Percentiles rank a stretch among this genome's conserved stretches.
Evolutionary conservation across 2,329 filamentous ascomycete species (phyloP).

Genomic region (Fusarium abutilonis): DNA sequence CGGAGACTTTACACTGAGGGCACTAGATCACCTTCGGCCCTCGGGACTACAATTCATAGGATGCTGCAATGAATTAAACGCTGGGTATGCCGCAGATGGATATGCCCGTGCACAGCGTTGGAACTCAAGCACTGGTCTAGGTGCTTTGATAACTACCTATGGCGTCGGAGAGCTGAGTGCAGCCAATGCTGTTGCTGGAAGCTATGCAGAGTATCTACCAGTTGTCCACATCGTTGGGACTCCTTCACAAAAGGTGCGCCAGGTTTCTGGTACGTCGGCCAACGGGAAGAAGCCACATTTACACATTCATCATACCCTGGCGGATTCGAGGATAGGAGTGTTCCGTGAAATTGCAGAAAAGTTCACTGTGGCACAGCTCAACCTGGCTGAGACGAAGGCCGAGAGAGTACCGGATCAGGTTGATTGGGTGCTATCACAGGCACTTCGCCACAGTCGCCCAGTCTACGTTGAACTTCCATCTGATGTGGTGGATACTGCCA

Average conservation of each 20-base stretch:
- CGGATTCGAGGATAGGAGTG: background rate
- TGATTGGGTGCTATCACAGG: background rate
- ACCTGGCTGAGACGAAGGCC: background rate
- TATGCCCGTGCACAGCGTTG: conserved; percentile 16
- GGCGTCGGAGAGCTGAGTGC: conserved; percentile 22
- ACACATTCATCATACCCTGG: conserved; percentile 17
- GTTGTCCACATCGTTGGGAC: conserved; percentile 23
- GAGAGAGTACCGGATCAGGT: background rate
- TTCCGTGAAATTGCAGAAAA: conserved; percentile 17
- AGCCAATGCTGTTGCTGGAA: conserved; percentile 19
- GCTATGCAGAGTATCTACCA: conserved; percentile 14
- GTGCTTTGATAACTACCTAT: conserved; percentile 10
- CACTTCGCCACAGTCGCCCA: background rate
- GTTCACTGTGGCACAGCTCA: conserved; percentile 13
- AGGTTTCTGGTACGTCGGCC: rapidly evolving
- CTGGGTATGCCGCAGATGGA: conserved; percentile 24
- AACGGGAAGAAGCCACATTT: background rate
- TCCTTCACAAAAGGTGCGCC: background rate
- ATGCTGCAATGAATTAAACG: conserved; percentile 25
- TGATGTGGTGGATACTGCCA: background rate
- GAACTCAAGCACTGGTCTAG: background rate
- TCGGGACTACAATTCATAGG: conserved; percentile 15
- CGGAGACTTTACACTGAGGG: conserved; percentile 20
- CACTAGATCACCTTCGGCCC: conserved; percentile 4
- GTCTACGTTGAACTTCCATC: conserved; percentile 23